These are phyloP conservation scores for Quercus gilva DNA, from an alignment of 306 rosid genomes.

Conservation along the genomic window DNA sequence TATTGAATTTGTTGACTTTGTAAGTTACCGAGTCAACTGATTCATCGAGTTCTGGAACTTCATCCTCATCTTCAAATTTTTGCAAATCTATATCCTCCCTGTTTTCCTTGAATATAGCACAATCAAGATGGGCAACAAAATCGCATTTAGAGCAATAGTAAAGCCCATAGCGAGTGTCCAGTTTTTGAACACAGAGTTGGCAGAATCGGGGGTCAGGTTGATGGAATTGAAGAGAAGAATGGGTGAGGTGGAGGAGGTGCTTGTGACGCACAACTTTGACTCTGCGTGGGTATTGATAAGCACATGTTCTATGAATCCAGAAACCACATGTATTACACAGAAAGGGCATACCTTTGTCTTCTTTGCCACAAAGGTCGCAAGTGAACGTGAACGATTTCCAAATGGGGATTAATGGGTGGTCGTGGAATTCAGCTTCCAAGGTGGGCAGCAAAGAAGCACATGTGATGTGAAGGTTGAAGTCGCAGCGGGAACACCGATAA, in stretches of 20 bases:
- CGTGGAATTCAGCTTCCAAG: background rate
- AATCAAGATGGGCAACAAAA: background rate
- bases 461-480: background rate
- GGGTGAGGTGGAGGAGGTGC: background rate
- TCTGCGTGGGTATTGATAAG: fast-evolving
- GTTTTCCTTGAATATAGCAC: background rate
- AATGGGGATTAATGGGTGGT: background rate
- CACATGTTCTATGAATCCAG: fast-evolving
- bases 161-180: background rate
- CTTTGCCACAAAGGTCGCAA: background rate
- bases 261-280: background rate
- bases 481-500: background rate
- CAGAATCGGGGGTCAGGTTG: background rate
- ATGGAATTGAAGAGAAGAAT: background rate
- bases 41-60: background rate
- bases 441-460: background rate
- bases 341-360: fast-evolving
- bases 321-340: fast-evolving
- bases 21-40: background rate
- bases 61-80: background rate
- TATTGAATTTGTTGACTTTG: background rate
- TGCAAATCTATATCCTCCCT: background rate
- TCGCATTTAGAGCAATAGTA: background rate
- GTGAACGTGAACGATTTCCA: background rate
- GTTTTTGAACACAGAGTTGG: background rate